phyloP scores from a whole-genome alignment of 129 eudicot genomes.

The Centella asiatica region DNA sequence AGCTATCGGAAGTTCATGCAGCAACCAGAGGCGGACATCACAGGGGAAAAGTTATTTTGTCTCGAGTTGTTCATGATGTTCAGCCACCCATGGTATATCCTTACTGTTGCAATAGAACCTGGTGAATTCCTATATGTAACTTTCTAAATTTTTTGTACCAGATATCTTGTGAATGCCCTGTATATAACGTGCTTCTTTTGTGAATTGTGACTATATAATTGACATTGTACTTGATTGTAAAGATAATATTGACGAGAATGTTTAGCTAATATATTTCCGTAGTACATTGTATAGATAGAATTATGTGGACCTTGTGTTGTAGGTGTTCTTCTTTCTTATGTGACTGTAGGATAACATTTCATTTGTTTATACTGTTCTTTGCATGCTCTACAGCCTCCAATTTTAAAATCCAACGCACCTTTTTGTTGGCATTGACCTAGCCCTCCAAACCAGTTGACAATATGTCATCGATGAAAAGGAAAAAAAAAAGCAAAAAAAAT shows the following conservation, averaged over 20 bases:
- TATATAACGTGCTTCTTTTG: background rate
- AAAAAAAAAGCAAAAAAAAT: background rate
- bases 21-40: conserved; percentile 95
- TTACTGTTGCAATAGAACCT: background rate
- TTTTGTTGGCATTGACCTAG: background rate
- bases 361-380: no score
- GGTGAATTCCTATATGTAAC: background rate
- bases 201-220: no score
- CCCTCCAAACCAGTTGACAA: background rate
- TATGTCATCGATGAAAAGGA: background rate
- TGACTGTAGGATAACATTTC: no score
- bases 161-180: background rate
- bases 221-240: no score
- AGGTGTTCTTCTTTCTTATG: no score
- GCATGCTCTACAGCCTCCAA: no score
- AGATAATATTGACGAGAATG: no score
- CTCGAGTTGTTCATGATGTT: conserved; percentile 69
- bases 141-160: background rate
- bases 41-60: conserved; percentile 83
- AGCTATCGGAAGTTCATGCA: conserved; percentile 87
- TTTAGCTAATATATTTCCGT: no score
- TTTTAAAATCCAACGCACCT: background rate
- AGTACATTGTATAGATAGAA: no score
- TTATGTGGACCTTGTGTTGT: no score
- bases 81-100: conserved; percentile 94